Conservation (phyloP, 2,329 filamentous ascomycete genomes). For the Juglanconis juglandina region DNA sequence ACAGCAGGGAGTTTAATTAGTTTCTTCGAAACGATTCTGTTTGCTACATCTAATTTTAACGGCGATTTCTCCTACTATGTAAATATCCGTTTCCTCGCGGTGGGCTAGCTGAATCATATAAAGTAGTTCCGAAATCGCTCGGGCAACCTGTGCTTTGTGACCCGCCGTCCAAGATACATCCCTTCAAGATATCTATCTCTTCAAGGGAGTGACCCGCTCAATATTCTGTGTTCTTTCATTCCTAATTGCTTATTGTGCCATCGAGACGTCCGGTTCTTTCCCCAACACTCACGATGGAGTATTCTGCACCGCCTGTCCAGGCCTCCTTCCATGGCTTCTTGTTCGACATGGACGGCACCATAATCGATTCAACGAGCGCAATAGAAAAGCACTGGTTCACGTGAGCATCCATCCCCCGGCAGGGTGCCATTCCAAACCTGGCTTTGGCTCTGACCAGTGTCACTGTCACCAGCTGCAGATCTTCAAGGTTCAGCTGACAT, state of each 20-base stretch:
- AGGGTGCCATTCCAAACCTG: too few relatives aligned
- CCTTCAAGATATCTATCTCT: too few relatives aligned
- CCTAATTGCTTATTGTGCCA: neutral
- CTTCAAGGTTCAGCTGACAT: neutral
- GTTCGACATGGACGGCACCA: conserved; percentile 79
- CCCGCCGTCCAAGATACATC: neutral
- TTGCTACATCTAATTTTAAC: too few relatives aligned
- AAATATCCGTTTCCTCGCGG: neutral
- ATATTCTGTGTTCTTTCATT: neutral
- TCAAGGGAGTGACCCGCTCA: too few relatives aligned
- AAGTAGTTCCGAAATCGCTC: conserved; percentile 10
- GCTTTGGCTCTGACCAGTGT: neutral
- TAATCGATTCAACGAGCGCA: conserved; percentile 76
- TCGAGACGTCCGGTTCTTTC: neutral
- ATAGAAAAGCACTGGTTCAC: conserved; percentile 75
- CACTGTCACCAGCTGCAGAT: conserved; percentile 7
- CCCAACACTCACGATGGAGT: conserved; percentile 24
- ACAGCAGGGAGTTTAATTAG: too few relatives aligned
- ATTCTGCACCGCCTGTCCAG: conserved; percentile 41
- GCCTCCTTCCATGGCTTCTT: conserved; percentile 55
- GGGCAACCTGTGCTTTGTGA: neutral
- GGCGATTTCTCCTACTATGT: too few relatives aligned
- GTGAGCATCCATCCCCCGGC: conserved; percentile 37
- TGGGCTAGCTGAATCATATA: neutral
- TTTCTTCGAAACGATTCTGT: too few relatives aligned